Evolutionary conservation across 257 asterid genomes (phyloP), one percentile per base, ranked within the genome.

Genomic region (Nicotiana tomentosiformis): DNA sequence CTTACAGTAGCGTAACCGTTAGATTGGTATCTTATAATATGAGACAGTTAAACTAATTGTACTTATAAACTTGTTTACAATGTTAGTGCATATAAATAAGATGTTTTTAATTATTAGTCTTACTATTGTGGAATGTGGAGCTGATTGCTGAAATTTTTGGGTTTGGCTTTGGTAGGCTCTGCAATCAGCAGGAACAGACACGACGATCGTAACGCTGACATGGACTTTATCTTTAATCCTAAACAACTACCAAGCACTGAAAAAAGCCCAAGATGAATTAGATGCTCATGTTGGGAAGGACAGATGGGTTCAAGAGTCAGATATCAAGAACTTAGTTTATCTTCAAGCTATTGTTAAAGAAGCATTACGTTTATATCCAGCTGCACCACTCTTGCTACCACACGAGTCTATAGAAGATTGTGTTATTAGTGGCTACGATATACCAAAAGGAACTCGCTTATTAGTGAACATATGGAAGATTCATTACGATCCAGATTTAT

Each of bases 331-430:
- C 3, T 35, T 90, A 32, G 76, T 65, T 39, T 92, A 92, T 82
- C 81, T 90, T 64, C 87, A 91, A 79, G 92, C 93, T 39, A 61
- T 90, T 17, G 66, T 91, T 32, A 91, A 91, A 57, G 95, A 92
- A 87, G 82, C 91, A 1, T 26, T 90, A 9, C 87, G 93, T 5
- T 62, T 92, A 5, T 84, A 88, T 18, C 89, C 92, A 15, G 76
- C 90, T 0, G 82, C 4, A 5, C 89, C 89, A 0, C 77, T 88
- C 0, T 33, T 43, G 5, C 83, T 87, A 1, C 80, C 83, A 0
- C 84, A 91, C 2, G 80, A 86, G 35, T 80, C 87, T 0, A 65
- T 20, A 0, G 83, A 86, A 14, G 95, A 90, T 37, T 91, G 92
- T 69, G 57, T 18, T 4, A 57, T 92, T 18, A 89, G 86, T 0